A percentile compares a stretch with the other conserved stretches of the same genome.
These are phyloP conservation scores for Solanum sparsipilum DNA, from an alignment of 257 asterid genomes.

Conservation along the genomic window DNA sequence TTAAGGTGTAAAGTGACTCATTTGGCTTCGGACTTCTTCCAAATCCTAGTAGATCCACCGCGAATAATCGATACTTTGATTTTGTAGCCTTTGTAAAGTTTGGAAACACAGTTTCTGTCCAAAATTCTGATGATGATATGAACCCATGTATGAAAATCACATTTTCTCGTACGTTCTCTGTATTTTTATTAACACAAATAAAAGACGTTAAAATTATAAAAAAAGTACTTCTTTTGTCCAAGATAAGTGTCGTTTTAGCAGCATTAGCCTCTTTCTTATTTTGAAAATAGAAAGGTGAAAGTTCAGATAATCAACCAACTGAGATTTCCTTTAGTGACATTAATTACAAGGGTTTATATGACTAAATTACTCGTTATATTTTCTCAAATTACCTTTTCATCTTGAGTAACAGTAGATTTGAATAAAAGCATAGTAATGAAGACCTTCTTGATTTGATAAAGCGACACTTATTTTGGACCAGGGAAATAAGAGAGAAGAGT, in stretches of 20 bases:
- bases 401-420: background rate
- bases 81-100: slow-evolving; percentile 54
- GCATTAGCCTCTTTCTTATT: too few species aligned
- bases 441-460: background rate
- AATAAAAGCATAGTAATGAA: background rate
- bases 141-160: slow-evolving; percentile 89
- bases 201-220: background rate
- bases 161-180: slow-evolving; percentile 43
- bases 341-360: background rate
- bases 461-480: background rate
- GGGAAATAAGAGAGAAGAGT: background rate
- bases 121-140: slow-evolving; percentile 78
- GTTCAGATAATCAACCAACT: background rate
- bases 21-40: slow-evolving; percentile 89
- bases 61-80: slow-evolving; percentile 62
- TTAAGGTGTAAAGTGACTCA: slow-evolving; percentile 66
- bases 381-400: background rate
- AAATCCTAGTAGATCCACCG: slow-evolving; percentile 84
- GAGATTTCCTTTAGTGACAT: background rate
- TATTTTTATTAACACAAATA: slow-evolving; percentile 10
- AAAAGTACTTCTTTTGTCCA: background rate
- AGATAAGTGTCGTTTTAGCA: background rate
- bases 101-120: slow-evolving; percentile 90
- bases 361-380: background rate
- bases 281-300: background rate